Evolutionary conservation across 2,329 filamentous ascomycete genomes (phyloP).

Genomic region (Thielaviopsis populi): DNA sequence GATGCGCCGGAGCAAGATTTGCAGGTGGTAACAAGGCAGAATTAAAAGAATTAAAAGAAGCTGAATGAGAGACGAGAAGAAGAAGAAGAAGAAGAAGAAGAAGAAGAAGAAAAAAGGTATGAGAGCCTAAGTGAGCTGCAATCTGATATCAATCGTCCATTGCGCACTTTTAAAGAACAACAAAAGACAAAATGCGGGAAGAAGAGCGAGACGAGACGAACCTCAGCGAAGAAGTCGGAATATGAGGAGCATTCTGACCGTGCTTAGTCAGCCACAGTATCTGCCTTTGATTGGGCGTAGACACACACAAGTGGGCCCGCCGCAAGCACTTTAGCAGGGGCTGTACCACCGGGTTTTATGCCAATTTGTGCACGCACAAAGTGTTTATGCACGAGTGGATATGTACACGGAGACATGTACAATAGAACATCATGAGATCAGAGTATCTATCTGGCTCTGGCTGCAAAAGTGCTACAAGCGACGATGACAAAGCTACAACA

Average conservation of each 20-base stretch:
- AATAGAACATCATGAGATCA: slow-evolving; percentile 35
- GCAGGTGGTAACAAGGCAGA: slow-evolving; percentile 1
- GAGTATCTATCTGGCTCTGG: slow-evolving; percentile 30
- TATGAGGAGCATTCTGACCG: no score
- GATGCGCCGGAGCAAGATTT: slow-evolving; percentile 14
- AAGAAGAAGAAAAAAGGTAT: not conserved
- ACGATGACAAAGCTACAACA: slow-evolving; percentile 34
- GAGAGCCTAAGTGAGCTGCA: not conserved
- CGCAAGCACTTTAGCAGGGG: no score
- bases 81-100: not conserved
- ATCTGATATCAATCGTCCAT: not conserved
- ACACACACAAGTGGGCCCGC: not conserved
- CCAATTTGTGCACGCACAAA: no score
- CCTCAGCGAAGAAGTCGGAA: not conserved
- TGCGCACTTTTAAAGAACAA: not conserved
- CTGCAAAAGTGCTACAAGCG: slow-evolving; percentile 32
- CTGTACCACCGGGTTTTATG: no score
- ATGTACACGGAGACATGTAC: no score
- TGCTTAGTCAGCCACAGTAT: no score
- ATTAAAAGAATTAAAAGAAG: slow-evolving; percentile 3
- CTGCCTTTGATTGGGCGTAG: not conserved
- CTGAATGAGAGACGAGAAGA: not conserved
- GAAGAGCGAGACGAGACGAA: not conserved
- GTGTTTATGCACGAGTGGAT: no score
- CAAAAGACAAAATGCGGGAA: not conserved